A percentile compares a stretch with the other conserved stretches of the same genome.
These are phyloP conservation scores for Herpetomonas tarakana DNA, from an alignment of 208 protist genomes.

Conservation along the genomic window DNA sequence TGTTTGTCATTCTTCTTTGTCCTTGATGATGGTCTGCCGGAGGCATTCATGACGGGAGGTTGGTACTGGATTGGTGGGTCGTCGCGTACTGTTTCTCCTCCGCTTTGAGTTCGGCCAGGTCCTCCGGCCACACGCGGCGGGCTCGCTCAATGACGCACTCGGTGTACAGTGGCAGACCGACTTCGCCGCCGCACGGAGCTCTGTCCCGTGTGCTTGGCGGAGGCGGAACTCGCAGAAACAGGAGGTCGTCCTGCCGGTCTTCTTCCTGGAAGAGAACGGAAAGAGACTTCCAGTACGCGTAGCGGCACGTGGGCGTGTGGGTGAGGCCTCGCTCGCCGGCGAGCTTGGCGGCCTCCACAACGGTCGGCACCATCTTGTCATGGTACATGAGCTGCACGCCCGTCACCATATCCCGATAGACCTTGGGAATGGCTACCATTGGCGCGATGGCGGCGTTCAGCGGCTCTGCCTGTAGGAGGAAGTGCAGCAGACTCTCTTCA, in stretches of 20 bases:
- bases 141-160: conserved; percentile 18
- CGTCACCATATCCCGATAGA: conserved; percentile 63
- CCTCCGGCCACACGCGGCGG: conserved; percentile 42
- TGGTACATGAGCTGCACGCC: conserved; percentile 45
- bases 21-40: too few species aligned
- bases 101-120: conserved; percentile 31
- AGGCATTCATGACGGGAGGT: too few species aligned
- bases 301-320: conserved; percentile 11
- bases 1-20: too few species aligned
- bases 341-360: conserved; percentile 33
- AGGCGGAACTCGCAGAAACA: conserved; percentile 29
- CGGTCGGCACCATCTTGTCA: conserved; percentile 48
- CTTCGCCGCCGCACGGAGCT: neutral
- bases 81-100: conserved; percentile 38
- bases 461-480: conserved; percentile 61
- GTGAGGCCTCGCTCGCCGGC: conserved; percentile 11
- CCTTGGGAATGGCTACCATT: conserved; percentile 55
- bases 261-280: conserved; percentile 25
- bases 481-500: conserved; percentile 62
- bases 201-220: neutral
- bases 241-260: conserved; percentile 50
- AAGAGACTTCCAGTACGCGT: conserved; percentile 60
- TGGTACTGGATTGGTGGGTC: too few species aligned
- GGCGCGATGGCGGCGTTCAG: conserved; percentile 65
- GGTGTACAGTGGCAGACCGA: conserved; percentile 8